Evolutionary conservation across 805 yeast species (phyloP).

Genomic region (Kockiozyma suomiensis): DNA sequence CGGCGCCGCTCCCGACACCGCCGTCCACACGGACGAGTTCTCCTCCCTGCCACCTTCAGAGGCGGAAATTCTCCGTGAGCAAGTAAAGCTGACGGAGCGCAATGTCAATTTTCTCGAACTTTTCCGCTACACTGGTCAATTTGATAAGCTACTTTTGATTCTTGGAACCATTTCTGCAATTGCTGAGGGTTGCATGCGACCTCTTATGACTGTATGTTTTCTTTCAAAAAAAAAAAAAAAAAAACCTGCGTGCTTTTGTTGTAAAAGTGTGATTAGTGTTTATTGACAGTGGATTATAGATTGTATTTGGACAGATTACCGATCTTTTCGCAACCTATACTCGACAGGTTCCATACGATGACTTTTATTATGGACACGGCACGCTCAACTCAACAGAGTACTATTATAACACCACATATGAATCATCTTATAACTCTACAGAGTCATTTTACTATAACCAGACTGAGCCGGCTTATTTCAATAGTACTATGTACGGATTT

Average conservation of each 20-base stretch:
- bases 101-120: conserved; percentile 38
- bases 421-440: conserved; percentile 9
- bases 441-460: background rate
- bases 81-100: conserved; percentile 36
- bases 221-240: too few species aligned
- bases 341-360: conserved; percentile 32
- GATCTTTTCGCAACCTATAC: conserved; percentile 40
- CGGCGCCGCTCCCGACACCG: background rate
- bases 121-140: conserved; percentile 42
- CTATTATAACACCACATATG: conserved; percentile 19
- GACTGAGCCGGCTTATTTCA: conserved; percentile 1
- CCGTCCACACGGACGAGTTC: conserved; percentile 24
- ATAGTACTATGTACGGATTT: conserved; percentile 10
- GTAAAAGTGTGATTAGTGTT: background rate
- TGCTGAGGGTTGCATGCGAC: conserved; percentile 47
- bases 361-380: conserved; percentile 42
- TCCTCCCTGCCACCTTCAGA: conserved; percentile 40
- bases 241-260: background rate
- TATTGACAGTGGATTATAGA: conserved; percentile 43
- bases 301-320: conserved; percentile 47
- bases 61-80: conserved; percentile 42
- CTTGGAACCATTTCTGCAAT: conserved; percentile 42
- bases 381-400: conserved; percentile 44
- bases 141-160: conserved; percentile 39
- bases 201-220: conserved; percentile 38